Evolutionary conservation across 139 green algal genomes (phyloP), one percentile per base, ranked within the genome.

Genomic region (Chlamydomonas sp.): DNA sequence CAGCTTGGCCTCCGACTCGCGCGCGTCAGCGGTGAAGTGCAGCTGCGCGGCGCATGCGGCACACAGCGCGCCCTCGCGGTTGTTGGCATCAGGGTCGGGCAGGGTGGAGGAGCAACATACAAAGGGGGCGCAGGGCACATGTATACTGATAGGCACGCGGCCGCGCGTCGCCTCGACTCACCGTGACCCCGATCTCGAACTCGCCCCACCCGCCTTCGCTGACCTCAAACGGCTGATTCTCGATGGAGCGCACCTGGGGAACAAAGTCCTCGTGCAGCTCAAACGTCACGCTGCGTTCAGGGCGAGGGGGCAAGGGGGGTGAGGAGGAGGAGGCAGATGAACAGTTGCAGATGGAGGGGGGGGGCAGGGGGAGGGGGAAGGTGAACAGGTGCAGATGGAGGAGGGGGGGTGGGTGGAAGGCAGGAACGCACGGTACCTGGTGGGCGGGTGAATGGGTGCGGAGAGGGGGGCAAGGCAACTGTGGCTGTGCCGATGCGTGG

Each of bases 141-240:
- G 28, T 35, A 10, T 13, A 58, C 37, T 58, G 6, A 26, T n/a
- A 54, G 22, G 29, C 63, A 4, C 38, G 6, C 38, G 20, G 2
- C 1, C 1, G 0, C 34, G 13, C 3, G 2, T 6, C 28, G 36
- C 22, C 2, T 4, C n/a, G 16, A 37, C 81, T 76, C 64, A 95
- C 84, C 76, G 74, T 66, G 10, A 91, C 70, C 16, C 65, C 69
- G 58, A 96, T 95, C 58, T 98, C 92, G 75, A 98, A 98, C 81
- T 98, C 94, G 39, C 94, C 94, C 94, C 94, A 98, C 13, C 94
- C 94, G 30, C 71, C 80, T 74, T 98, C 94, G 28, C 81, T 94
- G n/a, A 87, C 69, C 69, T 91, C 80, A 48, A 82, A 92, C 0
- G 86, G 85, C 48, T 81, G 78, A 28, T 60, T 10, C 3, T 83